A percentile compares a stretch with the other conserved stretches of the same genome.
These are phyloP conservation scores for Naumovozyma castellii DNA, from an alignment of 805 yeast species.

Conservation along the genomic window DNA sequence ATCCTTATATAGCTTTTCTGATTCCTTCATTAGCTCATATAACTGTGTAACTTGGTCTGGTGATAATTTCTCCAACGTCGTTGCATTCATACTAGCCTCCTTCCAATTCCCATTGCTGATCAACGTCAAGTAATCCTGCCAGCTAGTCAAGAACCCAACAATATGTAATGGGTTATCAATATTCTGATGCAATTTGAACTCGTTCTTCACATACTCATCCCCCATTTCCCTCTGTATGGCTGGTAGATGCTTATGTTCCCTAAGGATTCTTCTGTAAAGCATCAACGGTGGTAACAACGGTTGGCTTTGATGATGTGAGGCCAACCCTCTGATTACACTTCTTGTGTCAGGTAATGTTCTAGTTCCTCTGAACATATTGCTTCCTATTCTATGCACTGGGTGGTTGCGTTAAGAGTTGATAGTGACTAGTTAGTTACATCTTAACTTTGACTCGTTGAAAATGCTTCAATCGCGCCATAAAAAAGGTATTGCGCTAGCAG, in stretches of 20 bases:
- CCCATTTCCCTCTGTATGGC: constrained; percentile 68
- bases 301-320: neutral
- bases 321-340: too few relatives aligned
- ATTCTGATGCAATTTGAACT: constrained; percentile 73
- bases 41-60: constrained; percentile 84
- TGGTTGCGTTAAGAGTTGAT: too few relatives aligned
- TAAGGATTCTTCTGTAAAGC: constrained; percentile 67
- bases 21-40: constrained; percentile 71
- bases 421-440: too few relatives aligned
- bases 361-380: too few relatives aligned
- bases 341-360: too few relatives aligned
- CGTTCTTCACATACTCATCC: constrained; percentile 80
- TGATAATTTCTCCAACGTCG: constrained; percentile 69
- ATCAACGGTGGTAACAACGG: constrained; percentile 71
- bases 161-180: constrained; percentile 88
- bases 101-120: constrained; percentile 58
- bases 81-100: constrained; percentile 50
- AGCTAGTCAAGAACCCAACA: constrained; percentile 83
- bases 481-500: too few relatives aligned
- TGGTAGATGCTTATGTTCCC: constrained; percentile 71
- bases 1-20: constrained; percentile 23
- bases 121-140: constrained; percentile 76
- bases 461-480: too few relatives aligned
- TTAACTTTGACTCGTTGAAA: too few relatives aligned
- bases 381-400: too few relatives aligned